Conservation (phyloP, 768 basidiomycete species). For the Xerocomus spinulosus region DNA sequence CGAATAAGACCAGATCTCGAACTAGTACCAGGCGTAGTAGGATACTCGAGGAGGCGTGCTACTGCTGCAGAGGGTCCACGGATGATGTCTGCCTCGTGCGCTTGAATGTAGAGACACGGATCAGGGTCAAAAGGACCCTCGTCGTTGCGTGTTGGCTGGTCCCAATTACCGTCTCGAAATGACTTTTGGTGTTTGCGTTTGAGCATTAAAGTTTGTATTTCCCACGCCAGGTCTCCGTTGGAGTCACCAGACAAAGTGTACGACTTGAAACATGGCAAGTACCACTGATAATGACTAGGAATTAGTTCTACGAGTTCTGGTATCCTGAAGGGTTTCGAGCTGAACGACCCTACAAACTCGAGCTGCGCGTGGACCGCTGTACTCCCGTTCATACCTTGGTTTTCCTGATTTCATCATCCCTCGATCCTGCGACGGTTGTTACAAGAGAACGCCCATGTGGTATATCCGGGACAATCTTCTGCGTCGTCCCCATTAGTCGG, state of each 20-base stretch:
- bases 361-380: neutral
- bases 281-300: neutral
- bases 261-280: neutral
- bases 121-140: constrained; percentile 11
- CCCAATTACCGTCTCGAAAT: constrained; percentile 9
- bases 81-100: constrained; percentile 72
- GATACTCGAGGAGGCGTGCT: constrained; percentile 34
- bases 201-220: constrained; percentile 12
- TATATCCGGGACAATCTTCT: neutral
- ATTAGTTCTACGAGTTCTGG: too few relatives aligned
- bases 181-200: constrained; percentile 25
- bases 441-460: neutral
- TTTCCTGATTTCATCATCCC: neutral
- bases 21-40: constrained; percentile 2
- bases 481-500: neutral
- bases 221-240: neutral
- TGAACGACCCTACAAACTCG: neutral
- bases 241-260: neutral
- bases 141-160: neutral
- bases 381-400: neutral
- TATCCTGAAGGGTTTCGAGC: neutral
- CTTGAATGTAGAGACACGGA: constrained; percentile 51
- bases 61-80: constrained; percentile 44
- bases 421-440: neutral
- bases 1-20: constrained; percentile 34